Percentiles rank a stretch among this genome's conserved stretches.
These are phyloP conservation scores for Bothriochloa decipiens DNA, from an alignment of 176 grass and related monocot species.

Conservation along the genomic window DNA sequence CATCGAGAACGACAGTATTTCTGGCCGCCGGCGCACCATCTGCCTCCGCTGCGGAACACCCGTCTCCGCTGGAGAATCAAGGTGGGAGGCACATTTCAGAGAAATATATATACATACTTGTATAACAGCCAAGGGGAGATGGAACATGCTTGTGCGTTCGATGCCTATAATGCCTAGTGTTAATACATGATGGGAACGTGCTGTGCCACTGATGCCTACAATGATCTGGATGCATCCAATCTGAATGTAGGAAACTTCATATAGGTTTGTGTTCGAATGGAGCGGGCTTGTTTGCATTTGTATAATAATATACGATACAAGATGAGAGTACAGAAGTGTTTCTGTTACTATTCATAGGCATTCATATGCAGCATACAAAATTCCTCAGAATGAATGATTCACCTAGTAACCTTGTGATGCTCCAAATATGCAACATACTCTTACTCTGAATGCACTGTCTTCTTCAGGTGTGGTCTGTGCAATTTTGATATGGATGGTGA, in stretches of 20 bases:
- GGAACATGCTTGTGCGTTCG: too few species aligned
- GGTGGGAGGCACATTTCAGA: constrained; percentile 55
- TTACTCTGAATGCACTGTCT: constrained; percentile 36
- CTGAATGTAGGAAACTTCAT: neutral
- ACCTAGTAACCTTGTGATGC: neutral
- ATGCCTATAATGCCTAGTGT: neutral
- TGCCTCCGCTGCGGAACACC: constrained; percentile 78
- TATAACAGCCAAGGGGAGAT: neutral
- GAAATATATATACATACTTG: neutral
- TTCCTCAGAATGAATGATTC: neutral
- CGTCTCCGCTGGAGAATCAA: constrained; percentile 69
- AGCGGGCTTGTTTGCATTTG: neutral
- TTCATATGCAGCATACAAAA: neutral
- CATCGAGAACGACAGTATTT: constrained; percentile 76
- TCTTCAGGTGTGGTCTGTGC: constrained; percentile 76
- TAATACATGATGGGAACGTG: neutral
- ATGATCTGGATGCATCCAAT: neutral
- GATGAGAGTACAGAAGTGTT: neutral
- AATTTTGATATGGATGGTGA: constrained; percentile 68
- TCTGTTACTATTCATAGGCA: neutral
- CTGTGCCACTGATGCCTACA: neutral
- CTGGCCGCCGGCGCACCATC: constrained; percentile 53
- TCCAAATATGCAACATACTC: neutral
- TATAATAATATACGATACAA: neutral
- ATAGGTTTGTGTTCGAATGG: neutral